phyloP scores from a whole-genome alignment of 805 yeast species.

The Saturnispora bothae region DNA sequence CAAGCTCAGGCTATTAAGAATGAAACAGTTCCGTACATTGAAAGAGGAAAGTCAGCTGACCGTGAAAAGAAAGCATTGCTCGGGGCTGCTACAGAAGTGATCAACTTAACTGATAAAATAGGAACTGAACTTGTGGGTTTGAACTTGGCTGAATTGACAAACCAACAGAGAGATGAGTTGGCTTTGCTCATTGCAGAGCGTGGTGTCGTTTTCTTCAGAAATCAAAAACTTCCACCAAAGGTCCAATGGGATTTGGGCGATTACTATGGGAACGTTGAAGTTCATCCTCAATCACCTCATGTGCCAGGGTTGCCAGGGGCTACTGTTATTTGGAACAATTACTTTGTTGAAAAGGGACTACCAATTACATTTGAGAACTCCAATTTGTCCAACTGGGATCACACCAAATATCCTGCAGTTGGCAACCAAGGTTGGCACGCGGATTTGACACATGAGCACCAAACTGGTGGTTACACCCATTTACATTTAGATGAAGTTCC shows the following conservation, averaged over 20 bases:
- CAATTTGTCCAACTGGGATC: conserved; percentile 16
- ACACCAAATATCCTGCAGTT: conserved; percentile 1
- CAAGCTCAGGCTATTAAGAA: conserved; percentile 30
- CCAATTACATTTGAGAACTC: conserved; percentile 13
- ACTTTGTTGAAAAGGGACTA: conserved; percentile 19
- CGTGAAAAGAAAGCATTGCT: conserved; percentile 32
- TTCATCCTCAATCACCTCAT: conserved; percentile 28
- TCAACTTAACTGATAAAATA: conserved; percentile 33
- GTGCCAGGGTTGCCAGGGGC: conserved; percentile 30
- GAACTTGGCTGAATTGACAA: conserved; percentile 32
- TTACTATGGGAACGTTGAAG: conserved; percentile 35
- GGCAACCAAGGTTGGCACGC: conserved; percentile 36
- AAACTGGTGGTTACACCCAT: conserved; percentile 47
- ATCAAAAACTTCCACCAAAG: conserved; percentile 35
- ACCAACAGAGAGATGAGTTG: conserved; percentile 36
- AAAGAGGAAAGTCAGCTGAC: conserved; percentile 29
- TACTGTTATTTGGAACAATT: conserved; percentile 33
- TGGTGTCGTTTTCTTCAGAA: conserved; percentile 39
- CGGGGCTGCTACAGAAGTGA: conserved; percentile 32
- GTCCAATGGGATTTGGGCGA: conserved; percentile 34
- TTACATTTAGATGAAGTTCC: conserved; percentile 43
- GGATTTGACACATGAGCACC: conserved; percentile 40
- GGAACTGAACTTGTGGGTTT: conserved; percentile 43
- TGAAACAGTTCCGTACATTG: conserved; percentile 25
- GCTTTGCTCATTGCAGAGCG: conserved; percentile 38